Evolutionary conservation across 805 yeast species (phyloP).

Genomic region (Lachancea quebecensis): DNA sequence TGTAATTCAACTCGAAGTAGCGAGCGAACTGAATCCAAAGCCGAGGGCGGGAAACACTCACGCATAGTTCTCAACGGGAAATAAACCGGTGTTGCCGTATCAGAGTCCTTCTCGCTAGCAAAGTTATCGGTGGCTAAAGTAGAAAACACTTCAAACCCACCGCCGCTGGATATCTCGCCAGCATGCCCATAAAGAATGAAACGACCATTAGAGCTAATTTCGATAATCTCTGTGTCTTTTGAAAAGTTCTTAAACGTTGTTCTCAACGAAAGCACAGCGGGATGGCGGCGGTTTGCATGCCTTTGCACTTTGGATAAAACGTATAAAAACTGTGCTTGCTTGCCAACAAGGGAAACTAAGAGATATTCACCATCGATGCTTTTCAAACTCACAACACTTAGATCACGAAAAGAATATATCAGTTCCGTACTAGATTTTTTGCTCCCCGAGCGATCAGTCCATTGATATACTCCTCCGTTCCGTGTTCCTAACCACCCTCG

Average conservation of each 20-base stretch:
- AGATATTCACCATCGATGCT: not conserved
- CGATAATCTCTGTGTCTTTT: conserved; percentile 15
- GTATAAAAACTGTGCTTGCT: not conserved
- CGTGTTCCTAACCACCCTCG: conserved; percentile 4
- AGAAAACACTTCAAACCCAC: conserved; percentile 21
- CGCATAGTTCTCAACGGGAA: conserved; percentile 9
- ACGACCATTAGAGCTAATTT: conserved; percentile 14
- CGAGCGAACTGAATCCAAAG: not conserved
- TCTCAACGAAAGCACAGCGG: conserved; percentile 8
- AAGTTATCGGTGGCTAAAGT: conserved; percentile 11
- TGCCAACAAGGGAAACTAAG: not conserved
- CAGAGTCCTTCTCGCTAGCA: not conserved
- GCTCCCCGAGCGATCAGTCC: not conserved
- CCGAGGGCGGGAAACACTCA: conserved; percentile 1
- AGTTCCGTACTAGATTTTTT: not conserved
- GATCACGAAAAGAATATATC: not conserved
- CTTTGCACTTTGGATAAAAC: not conserved
- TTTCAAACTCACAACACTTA: conserved; percentile 1
- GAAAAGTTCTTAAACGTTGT: conserved; percentile 17
- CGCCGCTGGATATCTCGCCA: conserved; percentile 6
- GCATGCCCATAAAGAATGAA: conserved; percentile 21
- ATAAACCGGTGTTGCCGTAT: not conserved
- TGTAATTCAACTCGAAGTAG: conserved; percentile 1
- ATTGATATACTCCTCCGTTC: not conserved
- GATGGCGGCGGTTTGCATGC: not conserved